Evolutionary conservation across 2,329 filamentous ascomycete species (phyloP), one percentile per base, ranked within the genome.

Genomic region (Dactylellina leptospora): DNA sequence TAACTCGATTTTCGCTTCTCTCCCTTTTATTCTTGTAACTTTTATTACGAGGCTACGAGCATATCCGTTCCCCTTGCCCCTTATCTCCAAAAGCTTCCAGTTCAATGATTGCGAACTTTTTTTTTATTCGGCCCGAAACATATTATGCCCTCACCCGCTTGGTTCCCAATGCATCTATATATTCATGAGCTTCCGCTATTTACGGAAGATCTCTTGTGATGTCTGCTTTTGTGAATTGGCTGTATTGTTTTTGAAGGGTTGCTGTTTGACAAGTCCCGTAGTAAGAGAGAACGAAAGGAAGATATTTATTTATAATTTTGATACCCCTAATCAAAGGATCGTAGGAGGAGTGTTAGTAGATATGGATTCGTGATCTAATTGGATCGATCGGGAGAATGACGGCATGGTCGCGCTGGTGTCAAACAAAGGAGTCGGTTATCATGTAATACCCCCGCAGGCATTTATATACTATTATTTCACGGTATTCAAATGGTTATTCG

Each of bases 1-100:
- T 58, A 48, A 69, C 36, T 68, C 40, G 28, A 63, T 75, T 76
- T 75, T 75, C 74, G 74, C 71, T 75, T 71, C 75, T 63, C 47
- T 74, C 55, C 74, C 51, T 51, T 74, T 62, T 53, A 64, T 74
- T 58, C 47, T 71, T 64, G 40, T 72, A 60, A 38, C 55, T 62
- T 60, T 74, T 71, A 71, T 74, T 48, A 54, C 16, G 53, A 44
- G 56, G 50, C 36, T n/a, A 62, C 47, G 66, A 56, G 20, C 58
- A n/a, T 4, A 40, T 40, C 18, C 18, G 18, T 40, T 53, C 45
- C 50, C 27, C 33, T 61, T 48, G 55, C 8, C 28, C 59, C 56
- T 27, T 60, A 47, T 40, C 47, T 48, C n/a, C 23, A 48, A 62
- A 58, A 62, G 53, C 27, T 64, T 51, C 42, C 33, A 30, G 28